Conservation (phyloP, 1,284 basidiomycete species). For the Phylloporus sp. region DNA sequence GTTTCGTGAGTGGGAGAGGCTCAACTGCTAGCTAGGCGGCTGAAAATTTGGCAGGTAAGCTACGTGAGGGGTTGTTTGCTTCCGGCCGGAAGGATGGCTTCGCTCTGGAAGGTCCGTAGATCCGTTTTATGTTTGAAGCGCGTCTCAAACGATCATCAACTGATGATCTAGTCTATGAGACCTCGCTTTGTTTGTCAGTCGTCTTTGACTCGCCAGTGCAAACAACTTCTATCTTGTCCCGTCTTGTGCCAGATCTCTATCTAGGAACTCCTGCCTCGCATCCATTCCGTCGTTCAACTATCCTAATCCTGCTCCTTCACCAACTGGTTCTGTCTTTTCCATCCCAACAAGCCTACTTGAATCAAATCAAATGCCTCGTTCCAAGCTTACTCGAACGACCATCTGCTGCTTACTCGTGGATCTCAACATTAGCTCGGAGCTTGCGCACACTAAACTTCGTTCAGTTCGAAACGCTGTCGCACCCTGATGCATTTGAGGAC, state of each 20-base stretch:
- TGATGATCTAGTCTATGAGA: conserved; percentile 65
- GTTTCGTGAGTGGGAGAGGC: conserved; percentile 58
- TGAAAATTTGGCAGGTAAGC: conserved; percentile 57
- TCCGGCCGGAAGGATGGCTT: conserved; percentile 64
- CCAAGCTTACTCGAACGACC: conserved; percentile 45
- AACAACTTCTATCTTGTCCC: conserved; percentile 64
- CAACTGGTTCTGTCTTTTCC: conserved; percentile 64
- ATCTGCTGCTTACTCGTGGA: conserved; percentile 53
- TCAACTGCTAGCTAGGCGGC: conserved; percentile 7
- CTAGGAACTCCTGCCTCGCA: conserved; percentile 32
- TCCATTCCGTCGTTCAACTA: conserved; percentile 38
- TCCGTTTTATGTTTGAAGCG: not conserved
- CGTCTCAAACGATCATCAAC: not conserved
- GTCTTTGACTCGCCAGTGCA: conserved; percentile 65
- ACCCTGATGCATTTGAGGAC: conserved; percentile 37
- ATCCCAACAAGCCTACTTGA: conserved; percentile 62
- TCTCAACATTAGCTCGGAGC: conserved; percentile 53
- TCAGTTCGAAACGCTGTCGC: conserved; percentile 54
- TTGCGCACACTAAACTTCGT: conserved; percentile 62
- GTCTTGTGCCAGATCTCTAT: conserved; percentile 62
- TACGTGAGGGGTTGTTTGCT: conserved; percentile 72
- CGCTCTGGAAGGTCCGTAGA: conserved; percentile 64
- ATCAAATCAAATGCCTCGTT: conserved; percentile 53
- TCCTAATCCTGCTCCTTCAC: conserved; percentile 61
- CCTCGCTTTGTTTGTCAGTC: conserved; percentile 68